Evolutionary conservation across 2,329 filamentous ascomycete genomes (phyloP).

Genomic region (Pseudocercospora cruenta): DNA sequence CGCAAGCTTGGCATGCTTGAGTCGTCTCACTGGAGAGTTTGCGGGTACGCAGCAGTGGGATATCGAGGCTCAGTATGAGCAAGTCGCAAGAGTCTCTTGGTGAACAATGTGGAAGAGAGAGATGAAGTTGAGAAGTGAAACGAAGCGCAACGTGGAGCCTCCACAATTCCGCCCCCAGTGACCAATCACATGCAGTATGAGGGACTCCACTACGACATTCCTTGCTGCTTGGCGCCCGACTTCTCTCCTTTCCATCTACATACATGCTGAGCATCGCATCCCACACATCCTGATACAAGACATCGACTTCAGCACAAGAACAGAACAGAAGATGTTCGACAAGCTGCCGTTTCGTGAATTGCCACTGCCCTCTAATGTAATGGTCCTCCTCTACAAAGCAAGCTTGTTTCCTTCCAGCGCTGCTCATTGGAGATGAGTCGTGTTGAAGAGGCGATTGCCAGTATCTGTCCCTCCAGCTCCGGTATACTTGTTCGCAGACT

Average conservation of each 20-base stretch:
- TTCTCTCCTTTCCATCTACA: not conserved
- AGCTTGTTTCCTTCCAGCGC: not conserved
- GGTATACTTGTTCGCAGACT: constrained; percentile 61
- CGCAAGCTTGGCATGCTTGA: not conserved
- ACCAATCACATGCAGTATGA: not conserved
- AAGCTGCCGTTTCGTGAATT: not conserved
- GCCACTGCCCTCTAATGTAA: no score
- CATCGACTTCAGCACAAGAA: not conserved
- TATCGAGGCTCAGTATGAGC: not conserved
- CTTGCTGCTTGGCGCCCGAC: not conserved
- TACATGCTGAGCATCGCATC: not conserved
- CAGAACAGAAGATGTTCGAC: not conserved
- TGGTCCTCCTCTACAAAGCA: no score
- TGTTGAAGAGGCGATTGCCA: constrained; percentile 64
- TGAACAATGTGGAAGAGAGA: not conserved
- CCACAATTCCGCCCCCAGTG: not conserved
- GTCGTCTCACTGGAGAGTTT: not conserved
- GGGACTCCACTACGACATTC: no score
- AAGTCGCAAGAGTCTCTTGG: not conserved
- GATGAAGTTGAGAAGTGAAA: not conserved
- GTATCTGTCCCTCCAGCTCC: constrained; percentile 60
- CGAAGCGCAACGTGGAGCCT: not conserved
- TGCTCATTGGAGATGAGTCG: constrained; percentile 48
- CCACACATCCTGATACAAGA: not conserved
- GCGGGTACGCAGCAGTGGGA: not conserved